Evolutionary conservation across 768 basidiomycete genomes (phyloP).

Genomic region (Auricularia heimuer): DNA sequence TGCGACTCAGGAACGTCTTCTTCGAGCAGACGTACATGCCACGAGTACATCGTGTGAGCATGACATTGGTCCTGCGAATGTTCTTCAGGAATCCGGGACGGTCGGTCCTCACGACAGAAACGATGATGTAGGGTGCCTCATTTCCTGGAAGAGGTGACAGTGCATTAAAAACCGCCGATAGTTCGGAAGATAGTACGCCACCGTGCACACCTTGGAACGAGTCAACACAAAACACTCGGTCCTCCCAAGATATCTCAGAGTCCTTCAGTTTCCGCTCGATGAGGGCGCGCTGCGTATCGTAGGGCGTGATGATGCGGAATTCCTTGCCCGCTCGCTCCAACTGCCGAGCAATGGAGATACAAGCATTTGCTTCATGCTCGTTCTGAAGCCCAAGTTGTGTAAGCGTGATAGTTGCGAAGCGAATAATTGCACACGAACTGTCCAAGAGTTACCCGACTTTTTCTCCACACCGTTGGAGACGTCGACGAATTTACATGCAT

Average conservation of each 20-base stretch:
- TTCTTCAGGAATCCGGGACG: slow-evolving; percentile 60
- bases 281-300: slow-evolving; percentile 56
- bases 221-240: slow-evolving; percentile 71
- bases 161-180: no score
- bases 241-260: slow-evolving; percentile 32
- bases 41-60: slow-evolving; percentile 71
- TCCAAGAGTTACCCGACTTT: slow-evolving; percentile 32
- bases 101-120: slow-evolving; percentile 57
- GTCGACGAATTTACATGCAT: slow-evolving; percentile 60
- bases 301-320: slow-evolving; percentile 70
- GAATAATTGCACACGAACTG: no score
- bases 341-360: slow-evolving; percentile 45
- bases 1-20: slow-evolving; percentile 43
- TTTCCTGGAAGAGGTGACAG: no score
- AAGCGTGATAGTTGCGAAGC: no score
- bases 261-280: slow-evolving; percentile 49
- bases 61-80: slow-evolving; percentile 69
- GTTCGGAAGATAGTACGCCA: no score
- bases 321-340: slow-evolving; percentile 36
- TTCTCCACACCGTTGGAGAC: slow-evolving; percentile 30
- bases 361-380: slow-evolving; percentile 42
- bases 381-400: no score
- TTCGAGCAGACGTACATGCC: slow-evolving; percentile 71
- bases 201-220: slow-evolving; percentile 80
- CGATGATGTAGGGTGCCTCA: slow-evolving; percentile 68